Conservation (phyloP, 2,329 filamentous ascomycete species). For the Zasmidium angulare region DNA sequence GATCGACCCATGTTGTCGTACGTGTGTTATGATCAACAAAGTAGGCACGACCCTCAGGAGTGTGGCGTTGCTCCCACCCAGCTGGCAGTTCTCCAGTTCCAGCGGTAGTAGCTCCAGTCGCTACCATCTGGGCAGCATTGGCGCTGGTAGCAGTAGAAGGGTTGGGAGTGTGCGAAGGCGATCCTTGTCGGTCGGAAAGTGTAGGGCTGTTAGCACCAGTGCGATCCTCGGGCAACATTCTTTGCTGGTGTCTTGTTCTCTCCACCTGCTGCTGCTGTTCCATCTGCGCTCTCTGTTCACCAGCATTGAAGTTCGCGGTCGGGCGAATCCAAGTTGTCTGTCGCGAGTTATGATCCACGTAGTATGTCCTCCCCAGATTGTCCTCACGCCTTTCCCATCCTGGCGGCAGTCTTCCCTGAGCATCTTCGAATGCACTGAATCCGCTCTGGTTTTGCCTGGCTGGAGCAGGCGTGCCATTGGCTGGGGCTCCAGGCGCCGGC, state of each 20-base stretch:
- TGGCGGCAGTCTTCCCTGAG: slow-evolving; percentile 85
- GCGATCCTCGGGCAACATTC: slow-evolving; percentile 91
- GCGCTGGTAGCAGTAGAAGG: slow-evolving; percentile 38
- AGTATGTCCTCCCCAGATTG: slow-evolving; percentile 92
- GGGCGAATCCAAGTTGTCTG: slow-evolving; percentile 96
- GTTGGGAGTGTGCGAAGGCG: slow-evolving; percentile 35
- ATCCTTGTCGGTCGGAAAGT: slow-evolving; percentile 46
- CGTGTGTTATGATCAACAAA: slow-evolving; percentile 98
- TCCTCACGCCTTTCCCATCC: slow-evolving; percentile 97
- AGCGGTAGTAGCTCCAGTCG: slow-evolving; percentile 89
- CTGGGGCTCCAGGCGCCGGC: slow-evolving; percentile 14
- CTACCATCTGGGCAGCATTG: slow-evolving; percentile 76
- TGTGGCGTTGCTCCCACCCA: slow-evolving; percentile 95
- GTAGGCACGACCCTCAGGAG: slow-evolving; percentile 90
- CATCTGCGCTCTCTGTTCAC: slow-evolving; percentile 73
- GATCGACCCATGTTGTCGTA: slow-evolving; percentile 98
- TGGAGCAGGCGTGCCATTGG: slow-evolving; percentile 28
- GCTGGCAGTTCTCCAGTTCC: slow-evolving; percentile 92
- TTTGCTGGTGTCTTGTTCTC: slow-evolving; percentile 88
- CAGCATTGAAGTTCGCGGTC: slow-evolving; percentile 72
- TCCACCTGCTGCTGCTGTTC: slow-evolving; percentile 92
- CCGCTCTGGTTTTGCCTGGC: slow-evolving; percentile 46
- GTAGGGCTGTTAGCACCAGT: slow-evolving; percentile 92
- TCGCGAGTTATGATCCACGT: slow-evolving; percentile 95
- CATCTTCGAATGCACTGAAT: slow-evolving; percentile 92